These are phyloP conservation scores for Hyaloperonospora brassicae DNA, from an alignment of 352 stramenopile genomes.

Conservation along the genomic window DNA sequence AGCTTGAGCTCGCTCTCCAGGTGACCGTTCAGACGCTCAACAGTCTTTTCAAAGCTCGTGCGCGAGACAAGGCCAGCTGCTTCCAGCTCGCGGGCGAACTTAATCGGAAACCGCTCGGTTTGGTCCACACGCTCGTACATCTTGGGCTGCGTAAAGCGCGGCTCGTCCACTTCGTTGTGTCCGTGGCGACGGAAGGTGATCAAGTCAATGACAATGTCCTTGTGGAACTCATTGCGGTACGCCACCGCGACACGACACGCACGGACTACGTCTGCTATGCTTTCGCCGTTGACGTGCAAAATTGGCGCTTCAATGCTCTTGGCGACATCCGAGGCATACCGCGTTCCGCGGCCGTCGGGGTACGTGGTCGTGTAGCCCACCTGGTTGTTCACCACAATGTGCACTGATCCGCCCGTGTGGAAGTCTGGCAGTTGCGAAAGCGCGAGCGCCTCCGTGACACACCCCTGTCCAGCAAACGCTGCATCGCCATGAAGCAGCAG, in stretches of 20 bases:
- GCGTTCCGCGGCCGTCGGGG: constrained; percentile 67
- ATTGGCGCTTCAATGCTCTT: constrained; percentile 77
- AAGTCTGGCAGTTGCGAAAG: constrained; percentile 78
- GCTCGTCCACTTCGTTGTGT: constrained; percentile 88
- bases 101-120: constrained; percentile 54
- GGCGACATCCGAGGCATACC: constrained; percentile 78
- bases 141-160: constrained; percentile 81
- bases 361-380: constrained; percentile 87
- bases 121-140: constrained; percentile 78
- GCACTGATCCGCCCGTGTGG: constrained; percentile 63
- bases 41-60: constrained; percentile 47
- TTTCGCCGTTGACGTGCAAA: constrained; percentile 87
- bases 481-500: constrained; percentile 84
- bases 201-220: constrained; percentile 84
- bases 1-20: constrained; percentile 56
- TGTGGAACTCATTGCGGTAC: constrained; percentile 79
- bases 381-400: constrained; percentile 88
- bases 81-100: constrained; percentile 72
- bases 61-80: constrained; percentile 43
- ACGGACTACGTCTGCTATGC: constrained; percentile 64
- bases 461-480: constrained; percentile 80
- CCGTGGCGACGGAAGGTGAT: constrained; percentile 78
- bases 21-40: constrained; percentile 50
- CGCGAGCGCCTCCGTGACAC: constrained; percentile 65
- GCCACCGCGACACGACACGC: constrained; percentile 64